Evolutionary conservation across 1,139 yeast genomes (phyloP).

Genomic region (Kluyveromyces sp.): DNA sequence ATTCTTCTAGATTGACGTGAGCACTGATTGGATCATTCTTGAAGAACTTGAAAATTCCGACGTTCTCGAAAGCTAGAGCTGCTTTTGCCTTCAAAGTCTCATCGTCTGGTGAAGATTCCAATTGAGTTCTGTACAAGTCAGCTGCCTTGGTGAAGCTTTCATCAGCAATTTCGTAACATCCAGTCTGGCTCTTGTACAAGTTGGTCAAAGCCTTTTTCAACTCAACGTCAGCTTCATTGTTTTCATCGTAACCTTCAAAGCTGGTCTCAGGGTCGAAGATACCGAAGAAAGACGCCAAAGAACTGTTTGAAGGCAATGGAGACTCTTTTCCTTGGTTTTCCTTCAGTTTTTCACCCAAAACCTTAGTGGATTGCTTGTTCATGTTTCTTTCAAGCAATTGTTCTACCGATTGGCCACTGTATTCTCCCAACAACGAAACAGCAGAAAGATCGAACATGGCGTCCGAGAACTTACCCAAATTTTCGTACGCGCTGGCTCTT

Average conservation of each 20-base stretch:
- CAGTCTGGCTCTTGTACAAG: constrained; percentile 56
- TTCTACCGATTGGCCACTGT: constrained; percentile 72
- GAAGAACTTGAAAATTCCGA: constrained; percentile 78
- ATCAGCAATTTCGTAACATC: constrained; percentile 71
- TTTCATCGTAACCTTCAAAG: constrained; percentile 37
- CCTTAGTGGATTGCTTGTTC: constrained; percentile 63
- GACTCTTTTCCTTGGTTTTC: constrained; percentile 35
- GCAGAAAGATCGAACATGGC: constrained; percentile 93
- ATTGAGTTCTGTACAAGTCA: constrained; percentile 40
- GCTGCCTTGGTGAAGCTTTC: constrained; percentile 62
- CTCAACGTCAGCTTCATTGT: constrained; percentile 51
- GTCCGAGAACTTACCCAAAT: constrained; percentile 66
- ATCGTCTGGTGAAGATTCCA: constrained; percentile 34
- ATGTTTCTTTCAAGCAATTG: constrained; percentile 81
- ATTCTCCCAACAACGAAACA: constrained; percentile 67
- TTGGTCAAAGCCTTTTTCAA: constrained; percentile 63
- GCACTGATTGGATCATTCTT: constrained; percentile 64
- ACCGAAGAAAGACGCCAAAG: constrained; percentile 79
- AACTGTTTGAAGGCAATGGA: constrained; percentile 76
- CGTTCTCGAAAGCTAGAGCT: constrained; percentile 75
- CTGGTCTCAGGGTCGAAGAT: constrained; percentile 37
- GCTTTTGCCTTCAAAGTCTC: constrained; percentile 36
- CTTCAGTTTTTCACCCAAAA: constrained; percentile 54
- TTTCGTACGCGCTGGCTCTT: constrained; percentile 82
- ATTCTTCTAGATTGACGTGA: constrained; percentile 52